Percentiles rank a stretch among this genome's conserved stretches.
Conservation (phyloP, 2,329 filamentous ascomycete genomes). For the Aureobasidium sp. region DNA sequence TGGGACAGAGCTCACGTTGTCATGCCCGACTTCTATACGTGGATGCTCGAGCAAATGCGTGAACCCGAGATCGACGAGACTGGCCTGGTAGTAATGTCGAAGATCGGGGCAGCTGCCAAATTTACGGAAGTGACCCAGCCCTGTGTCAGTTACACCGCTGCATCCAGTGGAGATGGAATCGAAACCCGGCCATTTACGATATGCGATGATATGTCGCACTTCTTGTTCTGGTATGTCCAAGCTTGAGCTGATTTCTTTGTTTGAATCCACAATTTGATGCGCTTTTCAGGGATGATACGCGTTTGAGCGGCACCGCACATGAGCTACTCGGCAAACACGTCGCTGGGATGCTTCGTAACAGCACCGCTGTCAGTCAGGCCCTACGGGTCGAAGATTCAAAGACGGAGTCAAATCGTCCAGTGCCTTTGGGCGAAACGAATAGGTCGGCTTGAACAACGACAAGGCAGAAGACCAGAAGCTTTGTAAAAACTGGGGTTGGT, state of each 20-base stretch:
- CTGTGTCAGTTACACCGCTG: constrained; percentile 15
- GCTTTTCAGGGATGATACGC: constrained; percentile 14
- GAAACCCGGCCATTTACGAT: constrained; percentile 3
- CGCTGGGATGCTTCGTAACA: background rate
- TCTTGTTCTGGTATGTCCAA: constrained; percentile 16
- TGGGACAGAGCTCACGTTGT: constrained; percentile 10
- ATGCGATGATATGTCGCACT: constrained; percentile 12
- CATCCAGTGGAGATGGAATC: background rate
- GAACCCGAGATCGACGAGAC: constrained; percentile 9
- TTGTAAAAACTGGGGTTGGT: background rate
- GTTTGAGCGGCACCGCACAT: constrained; percentile 17
- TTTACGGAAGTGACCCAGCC: constrained; percentile 10
- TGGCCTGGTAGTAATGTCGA: background rate
- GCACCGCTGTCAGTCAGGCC: background rate
- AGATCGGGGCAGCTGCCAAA: background rate
- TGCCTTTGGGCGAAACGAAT: background rate
- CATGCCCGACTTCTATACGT: constrained; percentile 13
- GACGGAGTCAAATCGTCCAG: background rate
- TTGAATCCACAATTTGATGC: background rate
- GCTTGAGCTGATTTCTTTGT: constrained; percentile 11
- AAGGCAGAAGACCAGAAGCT: background rate
- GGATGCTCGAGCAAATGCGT: constrained; percentile 15
- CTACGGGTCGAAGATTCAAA: background rate
- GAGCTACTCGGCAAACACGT: constrained; percentile 15
- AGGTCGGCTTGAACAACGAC: background rate